Conservation (phyloP, 1,139 yeast genomes). For the Magnusiomyces fungicola region DNA sequence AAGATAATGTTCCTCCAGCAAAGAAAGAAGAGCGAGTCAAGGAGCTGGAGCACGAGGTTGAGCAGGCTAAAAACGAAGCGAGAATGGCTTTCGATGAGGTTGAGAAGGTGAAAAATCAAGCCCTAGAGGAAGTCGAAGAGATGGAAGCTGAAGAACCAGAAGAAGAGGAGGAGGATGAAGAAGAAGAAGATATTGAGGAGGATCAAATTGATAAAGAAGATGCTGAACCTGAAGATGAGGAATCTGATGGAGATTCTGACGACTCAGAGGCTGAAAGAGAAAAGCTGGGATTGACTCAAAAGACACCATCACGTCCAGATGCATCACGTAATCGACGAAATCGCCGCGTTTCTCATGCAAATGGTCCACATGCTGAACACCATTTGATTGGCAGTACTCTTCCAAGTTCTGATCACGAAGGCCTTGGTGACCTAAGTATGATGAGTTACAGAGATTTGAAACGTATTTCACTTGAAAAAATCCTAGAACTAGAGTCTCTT, state of each 20-base stretch:
- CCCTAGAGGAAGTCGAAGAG: not conserved
- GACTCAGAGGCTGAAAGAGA: too few relatives aligned
- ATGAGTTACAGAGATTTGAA: constrained; percentile 71
- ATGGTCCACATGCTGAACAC: too few relatives aligned
- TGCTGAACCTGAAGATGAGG: not conserved
- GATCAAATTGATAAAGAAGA: not conserved
- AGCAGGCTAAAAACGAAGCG: too few relatives aligned
- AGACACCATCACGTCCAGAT: too few relatives aligned
- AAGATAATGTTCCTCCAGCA: not conserved
- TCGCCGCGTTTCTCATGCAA: too few relatives aligned
- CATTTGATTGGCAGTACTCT: constrained; percentile 18
- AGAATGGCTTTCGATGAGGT: too few relatives aligned
- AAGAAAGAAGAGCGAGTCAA: constrained; percentile 12
- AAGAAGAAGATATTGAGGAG: not conserved
- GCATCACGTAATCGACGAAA: too few relatives aligned
- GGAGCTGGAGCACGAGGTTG: not conserved
- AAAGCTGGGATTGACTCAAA: too few relatives aligned
- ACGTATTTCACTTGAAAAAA: constrained; percentile 63
- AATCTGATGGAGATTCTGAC: constrained; percentile 3
- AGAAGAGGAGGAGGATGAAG: not conserved
- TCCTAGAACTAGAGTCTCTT: constrained; percentile 65
- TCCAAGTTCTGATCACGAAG: too few relatives aligned
- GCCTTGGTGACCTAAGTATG: constrained; percentile 46
- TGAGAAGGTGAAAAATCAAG: not conserved
- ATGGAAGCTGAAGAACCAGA: not conserved